phyloP scores from a whole-genome alignment of 352 stramenopile species.

The Phytopythium oedochilum region DNA sequence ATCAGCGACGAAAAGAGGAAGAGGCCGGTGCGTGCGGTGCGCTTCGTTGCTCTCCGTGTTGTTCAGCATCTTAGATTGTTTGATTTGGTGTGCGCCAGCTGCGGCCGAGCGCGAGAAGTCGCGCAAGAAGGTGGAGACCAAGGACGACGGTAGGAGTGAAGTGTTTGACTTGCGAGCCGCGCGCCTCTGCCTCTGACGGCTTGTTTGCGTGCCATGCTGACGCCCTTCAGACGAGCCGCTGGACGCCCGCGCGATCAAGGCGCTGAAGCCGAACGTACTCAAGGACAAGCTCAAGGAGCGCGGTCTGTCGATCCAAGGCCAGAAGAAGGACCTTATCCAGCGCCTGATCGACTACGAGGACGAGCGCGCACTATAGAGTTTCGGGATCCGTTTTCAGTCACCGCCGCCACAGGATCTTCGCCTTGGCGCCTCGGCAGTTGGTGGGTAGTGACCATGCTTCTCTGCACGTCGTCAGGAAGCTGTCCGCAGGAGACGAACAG shows the following conservation, averaged over 20 bases:
- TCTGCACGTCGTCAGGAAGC: not conserved
- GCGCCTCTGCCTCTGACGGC: not conserved
- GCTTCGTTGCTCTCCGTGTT: not conserved
- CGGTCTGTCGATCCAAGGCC: constrained; percentile 75
- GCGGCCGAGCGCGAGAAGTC: constrained; percentile 53
- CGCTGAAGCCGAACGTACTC: constrained; percentile 79
- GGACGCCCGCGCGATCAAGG: constrained; percentile 81
- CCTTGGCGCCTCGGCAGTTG: too few relatives aligned
- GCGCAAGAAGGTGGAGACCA: constrained; percentile 57
- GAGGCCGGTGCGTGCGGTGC: constrained; percentile 46
- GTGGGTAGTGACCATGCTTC: not conserved
- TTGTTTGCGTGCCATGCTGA: not conserved
- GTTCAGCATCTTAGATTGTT: not conserved
- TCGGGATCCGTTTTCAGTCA: not conserved
- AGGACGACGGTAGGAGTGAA: constrained; percentile 47
- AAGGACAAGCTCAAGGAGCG: constrained; percentile 89
- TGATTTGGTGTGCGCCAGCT: constrained; percentile 15
- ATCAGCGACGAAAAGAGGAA: constrained; percentile 76
- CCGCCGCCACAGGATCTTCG: not conserved
- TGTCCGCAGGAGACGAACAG: not conserved
- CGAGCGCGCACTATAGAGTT: constrained; percentile 72
- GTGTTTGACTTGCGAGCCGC: not conserved
- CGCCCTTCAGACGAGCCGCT: constrained; percentile 54
- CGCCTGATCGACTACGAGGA: constrained; percentile 87
- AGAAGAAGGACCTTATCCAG: constrained; percentile 89